These are phyloP conservation scores for Berkeleyomyces rouxiae DNA, from an alignment of 2,329 filamentous ascomycete genomes.

Conservation along the genomic window DNA sequence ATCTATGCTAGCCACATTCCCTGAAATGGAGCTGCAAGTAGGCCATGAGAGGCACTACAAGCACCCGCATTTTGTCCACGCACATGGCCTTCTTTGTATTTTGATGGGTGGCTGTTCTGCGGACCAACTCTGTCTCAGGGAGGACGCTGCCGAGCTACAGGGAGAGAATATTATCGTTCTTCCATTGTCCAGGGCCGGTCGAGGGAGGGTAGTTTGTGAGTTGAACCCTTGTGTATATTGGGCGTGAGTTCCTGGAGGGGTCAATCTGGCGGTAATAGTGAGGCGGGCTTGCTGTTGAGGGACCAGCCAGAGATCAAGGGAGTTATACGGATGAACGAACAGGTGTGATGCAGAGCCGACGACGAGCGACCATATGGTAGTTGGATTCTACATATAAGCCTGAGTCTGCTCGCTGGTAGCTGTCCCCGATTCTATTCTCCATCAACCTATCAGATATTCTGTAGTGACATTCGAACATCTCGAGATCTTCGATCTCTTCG, in stretches of 20 bases:
- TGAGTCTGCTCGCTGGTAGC: background rate
- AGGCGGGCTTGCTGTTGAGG: background rate
- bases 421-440: background rate
- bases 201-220: background rate
- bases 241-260: background rate
- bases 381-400: background rate
- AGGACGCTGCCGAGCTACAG: background rate
- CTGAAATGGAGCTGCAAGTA: background rate
- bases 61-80: background rate
- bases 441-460: background rate
- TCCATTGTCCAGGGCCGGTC: background rate
- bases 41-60: background rate
- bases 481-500: conserved; percentile 4
- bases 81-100: background rate
- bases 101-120: background rate
- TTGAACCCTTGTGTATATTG: background rate
- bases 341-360: background rate
- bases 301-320: background rate
- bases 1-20: background rate
- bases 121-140: background rate
- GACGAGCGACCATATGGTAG: background rate
- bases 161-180: background rate
- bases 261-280: background rate
- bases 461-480: background rate
- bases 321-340: background rate